These are phyloP conservation scores for Pinus tabuliformis DNA, from an alignment of 75 land plant species.

Conservation along the genomic window DNA sequence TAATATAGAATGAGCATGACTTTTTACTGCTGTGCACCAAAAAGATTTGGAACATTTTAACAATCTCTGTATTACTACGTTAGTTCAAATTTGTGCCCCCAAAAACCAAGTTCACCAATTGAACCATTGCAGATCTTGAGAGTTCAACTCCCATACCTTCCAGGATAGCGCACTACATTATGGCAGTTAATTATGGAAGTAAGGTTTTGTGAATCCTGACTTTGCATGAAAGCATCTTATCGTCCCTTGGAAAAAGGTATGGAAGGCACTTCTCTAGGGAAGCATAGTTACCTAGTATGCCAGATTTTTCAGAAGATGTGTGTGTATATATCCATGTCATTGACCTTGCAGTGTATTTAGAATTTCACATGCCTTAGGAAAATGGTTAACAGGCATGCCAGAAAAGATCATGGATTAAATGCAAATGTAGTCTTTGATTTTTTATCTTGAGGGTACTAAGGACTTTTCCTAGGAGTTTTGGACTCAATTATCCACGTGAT, in stretches of 20 bases:
- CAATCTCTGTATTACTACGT: background rate
- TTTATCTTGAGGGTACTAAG: no score
- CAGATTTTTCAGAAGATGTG: no score
- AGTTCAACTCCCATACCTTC: background rate
- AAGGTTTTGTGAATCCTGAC: background rate
- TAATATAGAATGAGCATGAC: background rate
- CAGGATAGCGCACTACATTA: background rate
- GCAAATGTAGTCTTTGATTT: no score
- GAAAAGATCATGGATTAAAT: no score
- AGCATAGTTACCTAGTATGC: no score
- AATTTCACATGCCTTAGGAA: no score
- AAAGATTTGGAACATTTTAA: background rate
- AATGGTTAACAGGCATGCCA: no score
- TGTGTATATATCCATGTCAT: no score
- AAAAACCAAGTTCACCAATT: background rate
- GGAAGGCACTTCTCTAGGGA: no score
- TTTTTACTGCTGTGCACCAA: background rate
- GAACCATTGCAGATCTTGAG: background rate
- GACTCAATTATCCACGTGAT: no score
- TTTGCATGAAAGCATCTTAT: background rate
- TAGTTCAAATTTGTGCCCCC: background rate
- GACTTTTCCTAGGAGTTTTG: no score
- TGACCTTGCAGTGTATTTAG: no score
- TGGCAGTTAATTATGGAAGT: background rate
- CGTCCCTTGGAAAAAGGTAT: background rate